Percentiles rank a stretch among this genome's conserved stretches.
Conservation (phyloP, 2,329 filamentous ascomycete species). For the Acephala macrosclerotiorum region DNA sequence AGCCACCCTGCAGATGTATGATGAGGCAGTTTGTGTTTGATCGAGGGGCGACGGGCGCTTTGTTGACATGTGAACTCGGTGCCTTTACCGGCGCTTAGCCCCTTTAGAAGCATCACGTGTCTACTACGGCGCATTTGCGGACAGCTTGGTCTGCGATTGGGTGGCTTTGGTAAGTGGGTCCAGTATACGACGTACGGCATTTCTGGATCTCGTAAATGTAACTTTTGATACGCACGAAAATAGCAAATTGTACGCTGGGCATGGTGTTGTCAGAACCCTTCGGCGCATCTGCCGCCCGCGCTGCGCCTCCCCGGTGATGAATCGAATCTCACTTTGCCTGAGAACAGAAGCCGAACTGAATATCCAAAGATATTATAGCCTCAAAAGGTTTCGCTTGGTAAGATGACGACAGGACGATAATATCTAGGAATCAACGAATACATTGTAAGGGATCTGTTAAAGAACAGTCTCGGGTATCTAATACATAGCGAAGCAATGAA, state of each 20-base stretch:
- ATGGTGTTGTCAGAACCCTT: neutral
- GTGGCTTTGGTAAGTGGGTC: neutral
- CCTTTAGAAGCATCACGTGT: neutral
- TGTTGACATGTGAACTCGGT: slow-evolving; percentile 1
- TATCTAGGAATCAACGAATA: neutral
- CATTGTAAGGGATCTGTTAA: neutral
- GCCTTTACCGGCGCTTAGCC: neutral
- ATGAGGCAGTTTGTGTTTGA: slow-evolving; percentile 7
- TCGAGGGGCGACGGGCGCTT: neutral
- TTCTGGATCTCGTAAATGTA: neutral
- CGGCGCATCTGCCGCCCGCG: neutral
- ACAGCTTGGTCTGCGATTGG: neutral
- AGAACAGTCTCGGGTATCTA: slow-evolving; percentile 26
- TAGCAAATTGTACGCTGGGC: neutral
- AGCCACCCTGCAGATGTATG: neutral
- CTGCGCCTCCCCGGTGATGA: slow-evolving; percentile 2
- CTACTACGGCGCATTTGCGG: neutral
- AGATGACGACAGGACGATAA: slow-evolving; percentile 7
- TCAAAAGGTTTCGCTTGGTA: neutral
- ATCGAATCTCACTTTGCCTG: neutral
- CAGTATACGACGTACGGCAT: neutral
- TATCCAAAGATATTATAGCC: neutral
- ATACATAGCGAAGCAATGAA: slow-evolving; percentile 14
- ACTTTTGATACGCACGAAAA: slow-evolving; percentile 3
- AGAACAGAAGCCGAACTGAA: neutral